Base-by-base conservation (phyloP, 768 basidiomycete species). In the Suillus subaureus region DNA sequence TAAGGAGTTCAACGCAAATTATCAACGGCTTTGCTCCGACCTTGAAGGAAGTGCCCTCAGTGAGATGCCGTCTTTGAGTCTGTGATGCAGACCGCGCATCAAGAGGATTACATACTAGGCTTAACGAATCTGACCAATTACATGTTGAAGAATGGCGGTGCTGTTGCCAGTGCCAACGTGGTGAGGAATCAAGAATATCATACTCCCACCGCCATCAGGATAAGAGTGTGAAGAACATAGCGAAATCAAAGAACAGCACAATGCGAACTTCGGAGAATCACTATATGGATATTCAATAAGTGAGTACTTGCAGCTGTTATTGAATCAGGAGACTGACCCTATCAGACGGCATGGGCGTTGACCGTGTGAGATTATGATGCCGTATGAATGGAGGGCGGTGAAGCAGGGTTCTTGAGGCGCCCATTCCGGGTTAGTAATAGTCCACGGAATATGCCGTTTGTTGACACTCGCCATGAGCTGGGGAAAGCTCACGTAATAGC, bases 81-180 rank as follows among this genome's bases (percentile, higher is more conserved):
- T 39, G 57, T 21, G 33, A 64, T 33, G 11, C 21, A 42, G n/a
- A 35, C 23, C 15, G 13, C 70, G 71, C 62, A 70, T 75, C 70
- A 68, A 69, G 66, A 67, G 26, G n/a, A 11, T 47, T 51, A 65
- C 61, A 73, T 73, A 40, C 40, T 42, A 61, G 71, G 73, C 9
- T 67, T 71, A 28, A 21, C 75, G 18, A 73, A 74, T 23, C 66
- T 75, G 21, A 71, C 66, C 33, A 65, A 69, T 26, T 37, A 72
- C 11, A 23, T 75, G 28, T 51, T 75, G 55, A 55, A 73, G 56
- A 68, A 68, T 16, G 64, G 70, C 66, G 70, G 61, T 39, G 66
- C 73, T 31, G 65, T 70, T 35, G 72, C 33, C 33, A 33, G 33
- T 33, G 33, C 72, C 61, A 52, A 28, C 49, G 12, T 13, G 26